Evolutionary conservation across 2,329 filamentous ascomycete species (phyloP).

Genomic region (Fusarium floridanum): DNA sequence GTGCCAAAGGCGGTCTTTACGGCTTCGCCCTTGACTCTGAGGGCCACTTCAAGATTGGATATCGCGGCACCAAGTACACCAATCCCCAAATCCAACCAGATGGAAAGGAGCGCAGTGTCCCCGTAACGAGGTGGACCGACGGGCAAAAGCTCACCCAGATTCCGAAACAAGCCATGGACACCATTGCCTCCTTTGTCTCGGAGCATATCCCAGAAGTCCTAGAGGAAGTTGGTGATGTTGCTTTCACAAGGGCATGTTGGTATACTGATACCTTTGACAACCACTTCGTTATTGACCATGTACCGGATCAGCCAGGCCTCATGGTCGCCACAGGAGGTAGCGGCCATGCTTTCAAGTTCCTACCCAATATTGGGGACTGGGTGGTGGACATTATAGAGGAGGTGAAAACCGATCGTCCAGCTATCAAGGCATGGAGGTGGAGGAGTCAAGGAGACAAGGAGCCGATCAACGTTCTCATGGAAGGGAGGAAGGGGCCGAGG

Average conservation of each 20-base stretch:
- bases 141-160: slow-evolving; percentile 23
- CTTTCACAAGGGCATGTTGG: slow-evolving; percentile 65
- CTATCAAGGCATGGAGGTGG: not conserved
- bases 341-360: slow-evolving; percentile 44
- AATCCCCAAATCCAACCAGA: slow-evolving; percentile 54
- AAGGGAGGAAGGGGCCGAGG: not conserved
- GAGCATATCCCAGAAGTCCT: slow-evolving; percentile 58
- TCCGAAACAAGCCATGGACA: slow-evolving; percentile 25
- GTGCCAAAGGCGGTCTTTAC: slow-evolving; percentile 39
- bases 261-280: slow-evolving; percentile 35
- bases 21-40: slow-evolving; percentile 44
- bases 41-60: slow-evolving; percentile 47
- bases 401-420: not conserved
- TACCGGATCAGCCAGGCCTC: slow-evolving; percentile 9
- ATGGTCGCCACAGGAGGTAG: slow-evolving; percentile 28
- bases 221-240: slow-evolving; percentile 26
- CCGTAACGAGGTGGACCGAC: slow-evolving; percentile 54
- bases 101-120: slow-evolving; percentile 54
- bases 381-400: slow-evolving; percentile 22
- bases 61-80: slow-evolving; percentile 51
- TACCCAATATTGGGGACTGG: slow-evolving; percentile 23
- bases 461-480: not conserved
- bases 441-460: not conserved
- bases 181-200: slow-evolving; percentile 48
- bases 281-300: slow-evolving; percentile 28